Evolutionary conservation across 768 basidiomycete species (phyloP).

Genomic region (Boletus sensibilis): DNA sequence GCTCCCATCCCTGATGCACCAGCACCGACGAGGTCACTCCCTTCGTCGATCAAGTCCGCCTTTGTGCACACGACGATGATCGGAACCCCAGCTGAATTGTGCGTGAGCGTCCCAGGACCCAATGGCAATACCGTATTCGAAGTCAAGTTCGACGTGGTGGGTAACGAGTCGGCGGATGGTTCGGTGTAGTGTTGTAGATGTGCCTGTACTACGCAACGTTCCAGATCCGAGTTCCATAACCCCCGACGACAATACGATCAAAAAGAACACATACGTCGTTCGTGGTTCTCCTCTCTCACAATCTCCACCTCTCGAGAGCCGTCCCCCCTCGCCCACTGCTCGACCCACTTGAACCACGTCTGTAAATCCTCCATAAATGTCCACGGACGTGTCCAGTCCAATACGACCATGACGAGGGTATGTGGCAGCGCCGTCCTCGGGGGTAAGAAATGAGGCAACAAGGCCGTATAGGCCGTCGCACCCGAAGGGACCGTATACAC

Average conservation of each 20-base stretch:
- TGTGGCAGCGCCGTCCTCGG: constrained; percentile 65
- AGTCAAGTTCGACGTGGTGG: constrained; percentile 55
- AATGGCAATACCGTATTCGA: constrained; percentile 77
- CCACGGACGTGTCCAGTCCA: constrained; percentile 97
- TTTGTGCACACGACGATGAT: constrained; percentile 91
- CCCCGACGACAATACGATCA: background rate
- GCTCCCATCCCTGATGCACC: constrained; percentile 84
- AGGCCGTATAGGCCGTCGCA: constrained; percentile 61
- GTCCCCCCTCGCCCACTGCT: constrained; percentile 74
- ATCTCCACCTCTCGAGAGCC: constrained; percentile 68
- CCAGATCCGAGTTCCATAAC: background rate
- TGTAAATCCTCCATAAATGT: constrained; percentile 83
- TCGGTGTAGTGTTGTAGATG: constrained; percentile 90
- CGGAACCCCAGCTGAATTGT: constrained; percentile 83
- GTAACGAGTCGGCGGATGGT: constrained; percentile 65
- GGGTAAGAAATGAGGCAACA: constrained; percentile 79
- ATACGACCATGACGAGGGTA: constrained; percentile 75
- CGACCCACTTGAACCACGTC: constrained; percentile 84
- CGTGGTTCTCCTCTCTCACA: constrained; percentile 74
- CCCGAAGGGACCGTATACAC: constrained; percentile 89
- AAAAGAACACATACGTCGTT: constrained; percentile 61
- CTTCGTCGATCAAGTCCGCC: constrained; percentile 89
- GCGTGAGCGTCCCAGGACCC: constrained; percentile 79
- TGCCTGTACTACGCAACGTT: constrained; percentile 63
- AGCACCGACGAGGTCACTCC: constrained; percentile 59